Evolutionary conservation across 306 rosid genomes (phyloP).

Genomic region (Vicia sativa): DNA sequence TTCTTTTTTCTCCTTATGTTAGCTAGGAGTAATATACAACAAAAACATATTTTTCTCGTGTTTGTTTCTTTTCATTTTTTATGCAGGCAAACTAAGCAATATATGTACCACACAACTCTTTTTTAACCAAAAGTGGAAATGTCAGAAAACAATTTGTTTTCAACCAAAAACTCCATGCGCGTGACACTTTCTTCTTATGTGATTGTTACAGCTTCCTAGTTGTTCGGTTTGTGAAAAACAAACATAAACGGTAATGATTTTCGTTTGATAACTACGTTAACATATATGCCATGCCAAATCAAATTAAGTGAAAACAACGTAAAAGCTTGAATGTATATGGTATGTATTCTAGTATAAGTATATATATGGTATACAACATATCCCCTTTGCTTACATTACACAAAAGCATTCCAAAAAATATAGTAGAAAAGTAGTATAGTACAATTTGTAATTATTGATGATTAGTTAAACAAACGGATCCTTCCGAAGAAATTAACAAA

Average conservation of each 20-base stretch:
- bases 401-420: background rate
- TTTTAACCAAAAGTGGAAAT: background rate
- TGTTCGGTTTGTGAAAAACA: background rate
- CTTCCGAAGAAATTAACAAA: conserved; percentile 8
- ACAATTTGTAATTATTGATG: background rate
- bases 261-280: conserved; percentile 10
- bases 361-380: background rate
- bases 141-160: background rate
- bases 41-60: background rate
- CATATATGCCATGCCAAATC: background rate
- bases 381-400: background rate
- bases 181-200: background rate
- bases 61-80: conserved; percentile 2
- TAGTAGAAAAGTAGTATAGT: background rate
- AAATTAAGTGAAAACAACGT: background rate
- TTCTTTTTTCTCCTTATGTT: background rate
- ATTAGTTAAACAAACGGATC: conserved; percentile 7
- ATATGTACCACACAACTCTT: background rate
- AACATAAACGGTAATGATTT: background rate
- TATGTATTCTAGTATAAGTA: background rate
- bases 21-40: background rate
- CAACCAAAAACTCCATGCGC: background rate
- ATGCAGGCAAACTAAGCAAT: background rate
- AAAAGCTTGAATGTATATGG: background rate
- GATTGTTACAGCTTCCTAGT: conserved; percentile 7